Evolutionary conservation across 106 monocot genomes (phyloP), one percentile per base, ranked within the genome.

Genomic region (Narthecium ossifragum): DNA sequence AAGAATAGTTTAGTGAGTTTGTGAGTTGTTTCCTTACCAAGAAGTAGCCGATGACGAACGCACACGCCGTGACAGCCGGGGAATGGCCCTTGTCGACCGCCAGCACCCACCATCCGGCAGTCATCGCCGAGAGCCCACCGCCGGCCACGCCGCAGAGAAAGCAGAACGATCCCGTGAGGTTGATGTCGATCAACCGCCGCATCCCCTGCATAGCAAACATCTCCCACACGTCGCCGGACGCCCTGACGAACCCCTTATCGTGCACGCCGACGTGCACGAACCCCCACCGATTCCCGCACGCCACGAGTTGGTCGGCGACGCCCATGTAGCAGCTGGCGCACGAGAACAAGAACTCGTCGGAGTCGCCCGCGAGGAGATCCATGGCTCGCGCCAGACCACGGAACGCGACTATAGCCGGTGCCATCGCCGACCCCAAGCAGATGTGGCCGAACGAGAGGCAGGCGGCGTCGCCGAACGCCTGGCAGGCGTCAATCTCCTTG

Each of bases 301-400:
- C 53, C 33, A 73, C 39, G 26, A 92, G 62, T 47, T 45, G 24
- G 45, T 80, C 83, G 12, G 92, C 66, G 20, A 84, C 22, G 20
- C 46, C 64, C 24, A 53, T 22, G 57, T 31, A 76, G 69, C 92
- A 92, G 37, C 51, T 51, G 14, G 69, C 51, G 57, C 86, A 83
- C 0, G 86, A 92, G 80, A 77, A 92, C 26, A 92, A 32, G 64
- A 83, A 92, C 75, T 92, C 92, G 22, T 86, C 86, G 0, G 67
- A 18, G 61, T 59, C 82, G 0, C 71, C 77, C 0, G 73, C 56
- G 0, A 79, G 11, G 11, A 65, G 30, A 3, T 51, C 64, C 57
- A 77, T 64, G 6, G 67, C 54, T 26, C 86, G 69, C 15, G 86
- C 86, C 13, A 47, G n/a, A 1, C 59, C 69, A 4, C 80, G 64